Base-by-base conservation (phyloP, 768 basidiomycete species). In the Jaapia argillacea region DNA sequence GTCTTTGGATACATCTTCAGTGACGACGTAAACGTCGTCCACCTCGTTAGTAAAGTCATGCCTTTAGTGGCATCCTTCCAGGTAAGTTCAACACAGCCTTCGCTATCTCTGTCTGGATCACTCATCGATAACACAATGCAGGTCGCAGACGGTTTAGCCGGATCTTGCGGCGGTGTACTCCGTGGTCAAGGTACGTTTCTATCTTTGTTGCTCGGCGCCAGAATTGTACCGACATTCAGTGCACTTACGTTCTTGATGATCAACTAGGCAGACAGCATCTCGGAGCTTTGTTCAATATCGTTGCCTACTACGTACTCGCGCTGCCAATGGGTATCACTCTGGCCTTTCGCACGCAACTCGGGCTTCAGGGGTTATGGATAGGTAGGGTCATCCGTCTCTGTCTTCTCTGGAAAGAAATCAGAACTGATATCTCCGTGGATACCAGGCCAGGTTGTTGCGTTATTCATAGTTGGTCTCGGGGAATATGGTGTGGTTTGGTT, bases 281-380 rank as follows among this genome's bases (percentile, higher is more conserved):
- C 14, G 85, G 84, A 5, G 84, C 85, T 5, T 51, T 77, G 5
- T 85, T 86, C 64, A 85, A 87, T 54, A 55, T 82, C 21, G 60
- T 83, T 13, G 82, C 83, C 27, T 77, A 77, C 55, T 77, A 76
- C 45, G 61, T 74, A 1, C 54, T 77, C 27, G 75, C 73, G 3
- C 56, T 76, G 2, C 75, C 75, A 0, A 54, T 76, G 18, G 75
- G 74, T 7, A 68, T 73, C 43, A 66, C 62, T 1, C 67, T 77
- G 7, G 75, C 75, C 2, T 76, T 75, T 54, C 51, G 48, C 20
- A 56, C 60, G 0, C 57, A 53, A n/a, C 45, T 68, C 6, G 75
- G 75, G 3, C 55, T 77, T 23, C 58, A 64, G 36, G 75, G 75
- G 3, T 61, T 77, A 13, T 77, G 75, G 75, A 65, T 74, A 40